Conservation (phyloP, 1,139 yeast genomes). For the Kodamaea anthophila region DNA sequence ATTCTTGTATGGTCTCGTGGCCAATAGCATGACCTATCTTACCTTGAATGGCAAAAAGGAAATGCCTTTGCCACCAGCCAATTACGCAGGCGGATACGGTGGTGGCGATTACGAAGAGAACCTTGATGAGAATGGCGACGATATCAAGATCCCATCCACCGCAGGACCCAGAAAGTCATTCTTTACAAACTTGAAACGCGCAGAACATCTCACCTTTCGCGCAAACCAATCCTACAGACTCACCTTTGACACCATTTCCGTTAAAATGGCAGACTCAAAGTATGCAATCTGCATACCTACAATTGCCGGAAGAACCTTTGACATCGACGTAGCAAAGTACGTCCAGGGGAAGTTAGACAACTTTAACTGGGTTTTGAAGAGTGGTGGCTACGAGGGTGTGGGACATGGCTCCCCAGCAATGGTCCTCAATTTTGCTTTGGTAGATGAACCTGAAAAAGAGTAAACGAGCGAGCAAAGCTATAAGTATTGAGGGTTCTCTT, state of each 20-base stretch:
- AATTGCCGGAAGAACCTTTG: conserved; percentile 32
- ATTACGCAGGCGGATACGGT: conserved; percentile 8
- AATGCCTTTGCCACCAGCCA: conserved; percentile 6
- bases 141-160: conserved; percentile 22
- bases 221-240: conserved; percentile 22
- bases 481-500: too few species aligned
- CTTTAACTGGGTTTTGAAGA: conserved; percentile 40
- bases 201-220: conserved; percentile 28
- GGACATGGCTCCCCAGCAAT: conserved; percentile 32
- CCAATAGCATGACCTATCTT: conserved; percentile 49
- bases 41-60: conserved; percentile 11
- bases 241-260: conserved; percentile 35
- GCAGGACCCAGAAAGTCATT: conserved; percentile 29
- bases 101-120: conserved; percentile 18
- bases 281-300: conserved; percentile 40
- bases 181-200: conserved; percentile 24
- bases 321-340: conserved; percentile 33
- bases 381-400: conserved; percentile 34
- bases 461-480: too few species aligned
- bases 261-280: conserved; percentile 37
- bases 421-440: conserved; percentile 34
- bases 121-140: conserved; percentile 16
- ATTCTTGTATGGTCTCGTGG: conserved; percentile 56
- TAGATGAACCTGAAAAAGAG: conserved; percentile 21
- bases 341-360: conserved; percentile 39